phyloP scores from a whole-genome alignment of 139 green algal species.

The Chlorella sp. region DNA sequence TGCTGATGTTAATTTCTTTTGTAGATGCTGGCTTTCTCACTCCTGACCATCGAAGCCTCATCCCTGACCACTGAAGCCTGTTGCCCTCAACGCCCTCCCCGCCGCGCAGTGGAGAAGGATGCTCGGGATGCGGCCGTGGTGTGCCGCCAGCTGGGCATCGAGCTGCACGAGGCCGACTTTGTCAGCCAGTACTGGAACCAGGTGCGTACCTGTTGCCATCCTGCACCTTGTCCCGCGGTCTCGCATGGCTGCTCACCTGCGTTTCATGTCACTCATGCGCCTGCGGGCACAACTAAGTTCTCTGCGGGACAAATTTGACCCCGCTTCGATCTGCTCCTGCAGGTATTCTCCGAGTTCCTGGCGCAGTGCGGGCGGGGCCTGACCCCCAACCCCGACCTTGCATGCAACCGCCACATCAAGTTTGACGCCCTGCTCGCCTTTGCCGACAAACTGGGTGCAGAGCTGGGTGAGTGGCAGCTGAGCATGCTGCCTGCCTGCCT shows the following conservation, averaged over 20 bases:
- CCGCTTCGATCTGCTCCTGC: too few species aligned
- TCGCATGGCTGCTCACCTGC: too few species aligned
- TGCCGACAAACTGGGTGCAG: constrained; percentile 54
- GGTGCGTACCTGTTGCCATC: neutral
- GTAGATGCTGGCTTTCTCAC: too few species aligned
- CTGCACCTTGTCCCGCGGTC: neutral
- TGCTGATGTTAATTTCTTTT: neutral
- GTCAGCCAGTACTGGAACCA: constrained; percentile 74
- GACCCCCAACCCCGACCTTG: constrained; percentile 89
- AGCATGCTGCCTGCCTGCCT: too few species aligned
- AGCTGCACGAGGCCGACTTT: constrained; percentile 79
- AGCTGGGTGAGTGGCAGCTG: constrained; percentile 13
- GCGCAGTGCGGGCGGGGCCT: constrained; percentile 54
- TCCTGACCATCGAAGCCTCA: too few species aligned
- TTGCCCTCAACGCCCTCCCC: neutral
- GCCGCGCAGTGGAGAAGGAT: constrained; percentile 47
- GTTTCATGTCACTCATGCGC: too few species aligned
- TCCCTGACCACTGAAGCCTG: too few species aligned
- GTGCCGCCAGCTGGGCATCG: constrained; percentile 64
- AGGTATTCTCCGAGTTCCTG: constrained; percentile 80
- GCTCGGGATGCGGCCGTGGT: constrained; percentile 34
- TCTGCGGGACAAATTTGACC: too few species aligned
- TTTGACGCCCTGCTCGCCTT: constrained; percentile 71
- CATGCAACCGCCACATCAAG: constrained; percentile 89
- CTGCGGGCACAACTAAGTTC: too few species aligned